These are phyloP conservation scores for Arxiozyma bovina DNA, from an alignment of 1,139 yeast genomes.

Conservation along the genomic window DNA sequence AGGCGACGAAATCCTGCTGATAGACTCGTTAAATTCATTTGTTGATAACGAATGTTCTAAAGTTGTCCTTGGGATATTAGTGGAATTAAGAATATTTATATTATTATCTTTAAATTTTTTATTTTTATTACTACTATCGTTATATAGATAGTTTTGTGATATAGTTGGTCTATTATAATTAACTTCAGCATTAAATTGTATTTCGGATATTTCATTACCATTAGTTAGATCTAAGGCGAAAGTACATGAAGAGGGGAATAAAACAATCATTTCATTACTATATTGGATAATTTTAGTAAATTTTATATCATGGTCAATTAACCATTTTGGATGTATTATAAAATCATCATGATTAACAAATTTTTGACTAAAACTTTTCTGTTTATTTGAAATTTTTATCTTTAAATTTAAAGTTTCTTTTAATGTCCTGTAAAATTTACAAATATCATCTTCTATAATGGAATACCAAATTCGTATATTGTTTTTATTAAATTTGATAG, in stretches of 20 bases:
- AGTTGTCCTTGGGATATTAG: background rate
- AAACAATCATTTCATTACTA: slow-evolving; percentile 66
- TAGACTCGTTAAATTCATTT: slow-evolving; percentile 10
- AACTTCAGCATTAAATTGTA: background rate
- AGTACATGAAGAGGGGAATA: slow-evolving; percentile 80
- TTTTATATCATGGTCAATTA: slow-evolving; percentile 46
- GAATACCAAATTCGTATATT: slow-evolving; percentile 86
- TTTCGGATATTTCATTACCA: slow-evolving; percentile 19
- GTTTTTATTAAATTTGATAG: no score
- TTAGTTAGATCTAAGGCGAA: slow-evolving; percentile 54
- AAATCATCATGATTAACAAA: slow-evolving; percentile 76
- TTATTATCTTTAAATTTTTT: no score
- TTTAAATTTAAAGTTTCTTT: slow-evolving; percentile 45
- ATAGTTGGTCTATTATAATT: background rate
- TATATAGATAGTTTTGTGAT: background rate
- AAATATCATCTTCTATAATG: slow-evolving; percentile 57
- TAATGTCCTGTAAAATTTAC: slow-evolving; percentile 57
- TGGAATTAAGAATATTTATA: background rate
- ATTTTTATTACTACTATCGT: slow-evolving; percentile 5
- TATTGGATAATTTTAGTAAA: slow-evolving; percentile 61
- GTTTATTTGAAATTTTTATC: slow-evolving; percentile 41
- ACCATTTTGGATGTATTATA: slow-evolving; percentile 57
- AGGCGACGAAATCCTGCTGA: slow-evolving; percentile 27
- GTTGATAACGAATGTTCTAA: background rate
- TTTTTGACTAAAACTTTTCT: slow-evolving; percentile 34